Percentiles rank a stretch among this genome's conserved stretches.
These are phyloP conservation scores for Stagonosporopsis vannaccii DNA, from an alignment of 2,329 filamentous ascomycete species.

Conservation along the genomic window DNA sequence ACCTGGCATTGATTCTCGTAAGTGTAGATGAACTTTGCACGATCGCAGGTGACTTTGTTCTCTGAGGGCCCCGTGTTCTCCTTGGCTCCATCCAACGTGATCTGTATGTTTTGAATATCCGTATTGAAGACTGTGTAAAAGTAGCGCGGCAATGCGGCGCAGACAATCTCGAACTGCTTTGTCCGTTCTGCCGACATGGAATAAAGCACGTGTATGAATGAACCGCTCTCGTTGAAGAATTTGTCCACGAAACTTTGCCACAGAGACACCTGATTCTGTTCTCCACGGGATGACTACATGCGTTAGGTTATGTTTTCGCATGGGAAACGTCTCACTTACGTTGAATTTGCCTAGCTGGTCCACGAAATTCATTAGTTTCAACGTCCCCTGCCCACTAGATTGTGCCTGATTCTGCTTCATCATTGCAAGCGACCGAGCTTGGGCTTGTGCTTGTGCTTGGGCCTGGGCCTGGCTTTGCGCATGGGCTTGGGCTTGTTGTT, in stretches of 20 bases:
- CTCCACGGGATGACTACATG: constrained; percentile 45
- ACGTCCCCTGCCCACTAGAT: constrained; percentile 51
- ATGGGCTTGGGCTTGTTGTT: constrained; percentile 35
- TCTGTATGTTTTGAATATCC: constrained; percentile 81
- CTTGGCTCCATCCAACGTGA: constrained; percentile 76
- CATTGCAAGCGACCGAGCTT: constrained; percentile 38
- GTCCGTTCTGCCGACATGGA: constrained; percentile 63
- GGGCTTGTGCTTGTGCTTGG: constrained; percentile 25
- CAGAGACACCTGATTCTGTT: constrained; percentile 69
- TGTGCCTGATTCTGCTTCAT: constrained; percentile 40
- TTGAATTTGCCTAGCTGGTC: constrained; percentile 64
- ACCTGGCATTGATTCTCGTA: constrained; percentile 85
- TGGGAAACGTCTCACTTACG: constrained; percentile 54
- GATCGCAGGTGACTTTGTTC: constrained; percentile 77
- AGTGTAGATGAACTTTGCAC: constrained; percentile 86
- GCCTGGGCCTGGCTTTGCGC: constrained; percentile 29
- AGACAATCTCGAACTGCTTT: constrained; percentile 88
- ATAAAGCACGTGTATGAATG: constrained; percentile 75
- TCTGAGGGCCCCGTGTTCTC: constrained; percentile 67
- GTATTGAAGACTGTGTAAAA: constrained; percentile 90
- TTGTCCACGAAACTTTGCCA: constrained; percentile 82
- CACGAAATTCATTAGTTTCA: constrained; percentile 63
- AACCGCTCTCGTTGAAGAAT: constrained; percentile 81
- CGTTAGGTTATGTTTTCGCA: constrained; percentile 10
- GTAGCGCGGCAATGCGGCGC: constrained; percentile 82